Conservation (phyloP, 192 early-diverging fungal species). For the Coemansia interrupta region DNA sequence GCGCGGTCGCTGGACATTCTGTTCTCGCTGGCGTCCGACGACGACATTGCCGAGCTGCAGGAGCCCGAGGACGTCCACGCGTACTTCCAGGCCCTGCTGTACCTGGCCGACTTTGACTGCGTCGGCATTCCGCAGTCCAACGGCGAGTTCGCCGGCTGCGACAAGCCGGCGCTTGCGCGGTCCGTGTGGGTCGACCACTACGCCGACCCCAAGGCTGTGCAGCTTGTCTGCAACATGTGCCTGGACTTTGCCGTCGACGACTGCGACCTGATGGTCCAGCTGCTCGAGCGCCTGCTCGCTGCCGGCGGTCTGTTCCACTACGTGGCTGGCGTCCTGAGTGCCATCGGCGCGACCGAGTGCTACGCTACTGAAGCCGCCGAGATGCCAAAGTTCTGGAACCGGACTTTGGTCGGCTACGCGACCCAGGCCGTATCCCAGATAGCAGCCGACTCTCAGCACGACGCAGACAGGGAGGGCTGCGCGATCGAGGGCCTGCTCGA, state of each 20-base stretch:
- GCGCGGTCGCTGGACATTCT: slow-evolving; percentile 60
- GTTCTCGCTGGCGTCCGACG: slow-evolving; percentile 52
- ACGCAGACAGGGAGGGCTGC: neutral
- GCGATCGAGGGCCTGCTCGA: slow-evolving; percentile 23
- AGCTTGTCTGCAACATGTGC: slow-evolving; percentile 71
- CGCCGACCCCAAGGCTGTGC: slow-evolving; percentile 53
- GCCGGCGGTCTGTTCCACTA: slow-evolving; percentile 45
- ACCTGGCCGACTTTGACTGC: slow-evolving; percentile 70
- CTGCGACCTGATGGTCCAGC: slow-evolving; percentile 59
- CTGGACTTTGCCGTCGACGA: slow-evolving; percentile 67
- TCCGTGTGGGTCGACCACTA: slow-evolving; percentile 68
- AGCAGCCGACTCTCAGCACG: neutral
- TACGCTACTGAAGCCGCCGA: slow-evolving; percentile 14
- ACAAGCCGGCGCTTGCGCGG: slow-evolving; percentile 64
- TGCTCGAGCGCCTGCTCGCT: slow-evolving; percentile 51
- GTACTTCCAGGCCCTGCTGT: slow-evolving; percentile 62
- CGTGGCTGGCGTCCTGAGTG: slow-evolving; percentile 53
- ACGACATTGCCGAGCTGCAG: slow-evolving; percentile 46
- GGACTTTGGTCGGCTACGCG: slow-evolving; percentile 18
- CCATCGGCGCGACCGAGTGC: slow-evolving; percentile 29
- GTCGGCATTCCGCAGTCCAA: slow-evolving; percentile 59
- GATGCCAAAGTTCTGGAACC: slow-evolving; percentile 39
- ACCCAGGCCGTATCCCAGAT: neutral
- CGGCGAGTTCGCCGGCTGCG: slow-evolving; percentile 60
- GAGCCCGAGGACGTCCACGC: slow-evolving; percentile 33